Percentiles rank a stretch among this genome's conserved stretches.
Conservation (phyloP, 75 land plant genomes). For the Cryptomeria japonica region DNA sequence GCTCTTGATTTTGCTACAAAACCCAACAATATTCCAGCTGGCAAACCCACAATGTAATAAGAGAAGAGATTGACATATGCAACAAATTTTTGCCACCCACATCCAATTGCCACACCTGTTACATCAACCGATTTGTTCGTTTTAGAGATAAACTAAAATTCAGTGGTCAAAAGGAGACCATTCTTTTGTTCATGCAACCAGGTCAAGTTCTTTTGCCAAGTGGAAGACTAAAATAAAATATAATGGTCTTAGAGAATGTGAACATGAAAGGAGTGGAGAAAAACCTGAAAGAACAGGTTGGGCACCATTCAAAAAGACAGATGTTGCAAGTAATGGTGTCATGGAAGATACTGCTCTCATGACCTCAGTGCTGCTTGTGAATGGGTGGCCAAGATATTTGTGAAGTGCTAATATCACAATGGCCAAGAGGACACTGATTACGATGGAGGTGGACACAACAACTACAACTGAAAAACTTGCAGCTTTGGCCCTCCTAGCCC, state of each 20-base stretch:
- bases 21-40: conserved; percentile 47
- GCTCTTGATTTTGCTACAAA: conserved; percentile 39
- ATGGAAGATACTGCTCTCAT: conserved; percentile 36
- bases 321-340: conserved; percentile 43
- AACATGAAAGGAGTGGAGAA: too few relatives aligned
- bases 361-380: conserved; percentile 39
- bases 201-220: too few relatives aligned
- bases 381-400: conserved; percentile 35
- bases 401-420: conserved; percentile 28
- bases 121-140: not conserved
- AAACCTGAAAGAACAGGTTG: conserved; percentile 61
- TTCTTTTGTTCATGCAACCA: not conserved
- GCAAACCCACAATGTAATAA: conserved; percentile 54
- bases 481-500: conserved; percentile 46
- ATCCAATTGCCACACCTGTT: conserved; percentile 56
- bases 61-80: conserved; percentile 39
- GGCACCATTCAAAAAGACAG: conserved; percentile 44
- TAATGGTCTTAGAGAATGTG: too few relatives aligned
- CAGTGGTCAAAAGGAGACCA: not conserved
- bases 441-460: conserved; percentile 25
- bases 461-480: conserved; percentile 55
- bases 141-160: not conserved
- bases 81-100: conserved; percentile 60
- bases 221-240: too few relatives aligned
- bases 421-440: conserved; percentile 34